phyloP scores from a whole-genome alignment of 1,284 basidiomycete genomes.

The Neonothopanus nambi region DNA sequence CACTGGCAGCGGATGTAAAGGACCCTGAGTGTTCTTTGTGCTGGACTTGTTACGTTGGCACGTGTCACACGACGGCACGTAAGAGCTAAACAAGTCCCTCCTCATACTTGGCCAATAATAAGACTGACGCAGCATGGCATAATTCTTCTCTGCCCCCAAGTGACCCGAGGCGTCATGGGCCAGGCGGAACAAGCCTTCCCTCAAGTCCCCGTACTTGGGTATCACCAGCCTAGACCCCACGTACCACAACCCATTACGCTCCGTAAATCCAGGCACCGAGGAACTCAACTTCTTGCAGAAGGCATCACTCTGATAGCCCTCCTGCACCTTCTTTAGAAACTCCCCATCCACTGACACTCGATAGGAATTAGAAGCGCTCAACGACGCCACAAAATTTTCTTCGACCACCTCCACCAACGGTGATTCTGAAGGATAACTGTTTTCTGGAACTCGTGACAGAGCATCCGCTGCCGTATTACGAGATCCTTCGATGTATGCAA shows the following conservation, averaged over 20 bases:
- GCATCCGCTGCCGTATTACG: conserved; percentile 25
- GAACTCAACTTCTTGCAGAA: neutral
- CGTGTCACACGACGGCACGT: neutral
- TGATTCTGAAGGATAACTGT: no score
- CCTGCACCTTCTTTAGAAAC: neutral
- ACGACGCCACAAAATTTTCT: neutral
- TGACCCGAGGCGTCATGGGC: neutral
- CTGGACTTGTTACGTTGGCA: conserved; percentile 34
- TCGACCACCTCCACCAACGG: no score
- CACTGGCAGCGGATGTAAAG: conserved; percentile 33
- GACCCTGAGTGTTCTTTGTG: conserved; percentile 18
- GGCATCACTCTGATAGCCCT: neutral
- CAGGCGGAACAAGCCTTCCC: neutral
- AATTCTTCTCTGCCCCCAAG: neutral
- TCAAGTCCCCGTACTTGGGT: neutral
- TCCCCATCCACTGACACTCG: neutral
- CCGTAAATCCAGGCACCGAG: neutral
- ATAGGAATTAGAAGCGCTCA: neutral
- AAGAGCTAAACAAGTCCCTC: neutral
- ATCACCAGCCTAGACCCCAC: neutral
- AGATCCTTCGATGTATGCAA: conserved; percentile 21
- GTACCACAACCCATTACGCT: neutral
- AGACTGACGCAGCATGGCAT: neutral
- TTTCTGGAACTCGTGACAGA: conserved; percentile 13
- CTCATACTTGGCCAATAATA: neutral